Conservation (phyloP, 2,329 filamentous ascomycete species). For the Penicillium sp. region DNA sequence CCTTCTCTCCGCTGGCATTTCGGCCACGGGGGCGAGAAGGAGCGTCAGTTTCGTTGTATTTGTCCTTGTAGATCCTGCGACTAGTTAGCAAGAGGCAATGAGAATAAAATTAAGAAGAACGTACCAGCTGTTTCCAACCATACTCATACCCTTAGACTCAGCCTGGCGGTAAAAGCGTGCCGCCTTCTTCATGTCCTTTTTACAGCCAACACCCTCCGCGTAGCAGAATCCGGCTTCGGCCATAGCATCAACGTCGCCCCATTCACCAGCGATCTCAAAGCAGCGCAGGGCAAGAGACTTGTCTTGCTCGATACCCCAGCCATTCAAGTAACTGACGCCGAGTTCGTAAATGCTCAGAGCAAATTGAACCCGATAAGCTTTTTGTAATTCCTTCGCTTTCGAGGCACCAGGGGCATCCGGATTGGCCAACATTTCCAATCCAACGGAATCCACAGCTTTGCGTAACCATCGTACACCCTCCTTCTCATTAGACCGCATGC, state of each 20-base stretch:
- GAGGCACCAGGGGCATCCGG: constrained; percentile 51
- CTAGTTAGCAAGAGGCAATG: background rate
- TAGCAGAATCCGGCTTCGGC: constrained; percentile 97
- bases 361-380: constrained; percentile 86
- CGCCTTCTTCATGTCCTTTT: constrained; percentile 93
- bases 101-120: constrained; percentile 35
- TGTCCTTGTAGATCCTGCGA: constrained; percentile 88
- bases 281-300: constrained; percentile 82
- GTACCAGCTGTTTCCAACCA: constrained; percentile 98
- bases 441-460: constrained; percentile 81
- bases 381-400: constrained; percentile 63
- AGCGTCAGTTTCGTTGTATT: constrained; percentile 70
- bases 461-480: constrained; percentile 92
- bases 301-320: constrained; percentile 95
- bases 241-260: constrained; percentile 93
- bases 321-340: constrained; percentile 95
- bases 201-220: constrained; percentile 85
- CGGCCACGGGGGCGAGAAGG: constrained; percentile 34
- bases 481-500: constrained; percentile 85
- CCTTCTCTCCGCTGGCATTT: constrained; percentile 54
- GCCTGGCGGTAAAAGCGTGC: constrained; percentile 87
- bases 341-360: constrained; percentile 94
- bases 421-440: constrained; percentile 78
- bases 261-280: constrained; percentile 92
- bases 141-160: constrained; percentile 89